These are phyloP conservation scores for Entelexis paramagnoliae DNA, from an alignment of 1,139 yeast species.

Conservation along the genomic window DNA sequence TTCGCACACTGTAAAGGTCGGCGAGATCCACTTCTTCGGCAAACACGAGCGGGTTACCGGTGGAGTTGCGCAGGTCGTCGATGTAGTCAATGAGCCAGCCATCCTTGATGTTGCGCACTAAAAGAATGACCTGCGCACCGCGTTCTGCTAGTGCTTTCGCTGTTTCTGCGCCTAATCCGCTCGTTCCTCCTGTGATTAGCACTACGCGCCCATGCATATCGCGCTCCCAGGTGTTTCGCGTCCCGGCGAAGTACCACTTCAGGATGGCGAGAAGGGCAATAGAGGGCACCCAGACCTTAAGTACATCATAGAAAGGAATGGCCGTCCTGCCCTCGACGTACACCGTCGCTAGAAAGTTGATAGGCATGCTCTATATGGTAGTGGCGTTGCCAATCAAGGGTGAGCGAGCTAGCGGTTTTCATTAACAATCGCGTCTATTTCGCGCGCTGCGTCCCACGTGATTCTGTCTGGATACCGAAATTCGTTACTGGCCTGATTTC, in stretches of 20 bases:
- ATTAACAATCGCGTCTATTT: not conserved
- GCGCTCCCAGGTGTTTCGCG: constrained; percentile 79
- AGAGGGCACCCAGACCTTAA: constrained; percentile 47
- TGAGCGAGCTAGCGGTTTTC: not conserved
- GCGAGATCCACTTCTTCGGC: constrained; percentile 81
- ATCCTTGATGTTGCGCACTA: constrained; percentile 56
- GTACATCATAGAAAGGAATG: constrained; percentile 60
- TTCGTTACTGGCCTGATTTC: too few species aligned
- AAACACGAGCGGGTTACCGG: constrained; percentile 65
- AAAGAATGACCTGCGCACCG: constrained; percentile 79
- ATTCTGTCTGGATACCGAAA: not conserved
- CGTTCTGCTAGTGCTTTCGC: constrained; percentile 60
- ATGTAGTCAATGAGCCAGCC: constrained; percentile 73
- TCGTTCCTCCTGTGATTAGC: constrained; percentile 72
- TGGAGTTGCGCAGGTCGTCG: constrained; percentile 59
- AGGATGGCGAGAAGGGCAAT: constrained; percentile 39
- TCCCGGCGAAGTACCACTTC: constrained; percentile 69
- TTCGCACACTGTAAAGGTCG: constrained; percentile 65
- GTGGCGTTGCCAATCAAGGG: too few species aligned
- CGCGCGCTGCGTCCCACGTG: not conserved
- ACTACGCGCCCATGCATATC: constrained; percentile 86
- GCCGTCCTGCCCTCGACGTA: constrained; percentile 59
- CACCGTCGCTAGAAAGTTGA: constrained; percentile 60
- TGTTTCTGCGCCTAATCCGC: constrained; percentile 75
- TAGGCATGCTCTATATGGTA: constrained; percentile 64